Conservation (phyloP, 352 stramenopile genomes). For the Pythium coloratum region DNA sequence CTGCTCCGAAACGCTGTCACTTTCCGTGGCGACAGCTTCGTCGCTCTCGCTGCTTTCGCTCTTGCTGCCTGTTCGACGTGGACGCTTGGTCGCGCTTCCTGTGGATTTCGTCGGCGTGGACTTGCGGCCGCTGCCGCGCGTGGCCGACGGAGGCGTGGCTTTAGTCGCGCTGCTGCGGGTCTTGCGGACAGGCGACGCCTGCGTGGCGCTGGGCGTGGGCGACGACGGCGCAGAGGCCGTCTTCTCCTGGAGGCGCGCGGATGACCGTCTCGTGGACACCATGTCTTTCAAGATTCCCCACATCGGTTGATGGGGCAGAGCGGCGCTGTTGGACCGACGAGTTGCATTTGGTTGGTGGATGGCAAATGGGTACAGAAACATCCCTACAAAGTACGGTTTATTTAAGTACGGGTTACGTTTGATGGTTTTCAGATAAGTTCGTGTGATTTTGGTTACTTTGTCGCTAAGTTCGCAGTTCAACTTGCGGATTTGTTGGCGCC, state of each 20-base stretch:
- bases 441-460: neutral
- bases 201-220: constrained; percentile 21
- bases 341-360: constrained; percentile 24
- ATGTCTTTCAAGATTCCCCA: constrained; percentile 41
- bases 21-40: constrained; percentile 16
- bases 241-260: constrained; percentile 61
- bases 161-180: constrained; percentile 19
- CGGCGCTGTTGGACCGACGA: neutral
- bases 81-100: constrained; percentile 18
- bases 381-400: constrained; percentile 22
- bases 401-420: constrained; percentile 2
- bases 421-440: neutral
- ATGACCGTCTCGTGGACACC: constrained; percentile 65
- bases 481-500: neutral
- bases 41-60: constrained; percentile 11
- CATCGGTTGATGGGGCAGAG: constrained; percentile 27
- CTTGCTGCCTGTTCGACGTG: constrained; percentile 10
- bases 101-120: constrained; percentile 17
- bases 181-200: constrained; percentile 1
- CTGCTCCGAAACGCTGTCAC: constrained; percentile 17
- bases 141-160: constrained; percentile 18
- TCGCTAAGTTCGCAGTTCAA: constrained; percentile 14
- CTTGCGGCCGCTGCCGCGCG: constrained; percentile 3
- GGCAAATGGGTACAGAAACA: constrained; percentile 4
- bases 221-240: constrained; percentile 22